Base-by-base conservation (phyloP, 352 stramenopile genomes). In the Aphanomyces astaci region DNA sequence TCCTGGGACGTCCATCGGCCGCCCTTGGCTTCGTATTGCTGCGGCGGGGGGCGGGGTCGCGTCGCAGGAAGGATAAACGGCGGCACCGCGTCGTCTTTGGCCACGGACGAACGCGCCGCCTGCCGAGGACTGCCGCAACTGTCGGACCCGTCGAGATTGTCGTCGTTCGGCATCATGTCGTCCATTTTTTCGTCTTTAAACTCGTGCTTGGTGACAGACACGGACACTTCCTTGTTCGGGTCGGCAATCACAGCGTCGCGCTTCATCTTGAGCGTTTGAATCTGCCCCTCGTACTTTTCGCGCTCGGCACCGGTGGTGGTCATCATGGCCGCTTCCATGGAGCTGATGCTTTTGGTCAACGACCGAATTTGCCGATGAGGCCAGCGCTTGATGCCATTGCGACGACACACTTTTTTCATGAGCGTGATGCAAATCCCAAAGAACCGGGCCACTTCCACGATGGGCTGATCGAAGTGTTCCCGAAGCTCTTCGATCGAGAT, bases 351-450 rank as follows among this genome's bases (percentile, higher is more conserved):
- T 75, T 95, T 95, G 27, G 84, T 88, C 4, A 95, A 71, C 68
- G 83, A 92, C 15, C 86, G 84, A 68, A 88, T 88, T 71, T 86
- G 80, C 32, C 80, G 78, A 64, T 88, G 80, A 33, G 80, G 80
- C 80, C 80, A 88, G 36, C 80, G 80, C 63, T 88, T 88, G 71
- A 88, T 88, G 36, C 80, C 80, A 64, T 88, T 88, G 63, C 78
- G 78, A 11, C 80, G 76, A 28, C 80, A 88, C 52, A 88, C 84
- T 66, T 88, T 88, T 73, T 88, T 95, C 86, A 95, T 95, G 45
- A 95, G 78, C 66, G 86, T 95, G 73, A 95, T 95, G 71, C 86
- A 95, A 49, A 95, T 92, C 30, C 86, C 86, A 80, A 95, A 95
- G 64, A 92, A 81, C 73, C 92, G 91, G 25, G 86, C 86, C n/a